Conservation (phyloP, 768 basidiomycete species). For the Suillus discolor region DNA sequence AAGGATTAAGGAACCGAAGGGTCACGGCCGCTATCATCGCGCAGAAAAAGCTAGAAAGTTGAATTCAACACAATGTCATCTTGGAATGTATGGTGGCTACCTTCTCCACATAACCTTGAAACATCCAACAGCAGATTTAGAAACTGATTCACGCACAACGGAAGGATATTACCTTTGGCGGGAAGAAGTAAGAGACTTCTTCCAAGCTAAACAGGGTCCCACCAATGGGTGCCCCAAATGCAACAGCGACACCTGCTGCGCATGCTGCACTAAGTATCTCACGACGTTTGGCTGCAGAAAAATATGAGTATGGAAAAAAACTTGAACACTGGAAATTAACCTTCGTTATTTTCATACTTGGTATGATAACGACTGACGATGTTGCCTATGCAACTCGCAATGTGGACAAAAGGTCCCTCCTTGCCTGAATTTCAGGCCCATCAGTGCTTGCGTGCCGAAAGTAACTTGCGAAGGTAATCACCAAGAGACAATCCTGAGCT, state of each 20-base stretch:
- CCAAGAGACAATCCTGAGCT: conserved; percentile 91
- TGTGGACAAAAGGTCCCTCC: conserved; percentile 87
- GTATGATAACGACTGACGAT: conserved; percentile 82
- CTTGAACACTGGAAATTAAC: conserved; percentile 37
- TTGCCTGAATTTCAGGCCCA: conserved; percentile 43
- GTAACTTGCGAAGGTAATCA: conserved; percentile 22
- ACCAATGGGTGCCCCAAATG: conserved; percentile 96
- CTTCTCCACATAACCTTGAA: conserved; percentile 89
- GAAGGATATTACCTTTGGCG: conserved; percentile 67
- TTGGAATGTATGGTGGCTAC: conserved; percentile 40
- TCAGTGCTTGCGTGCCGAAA: neutral
- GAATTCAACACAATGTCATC: conserved; percentile 31
- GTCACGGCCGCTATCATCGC: conserved; percentile 98
- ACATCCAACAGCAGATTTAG: neutral
- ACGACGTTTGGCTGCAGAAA: conserved; percentile 74
- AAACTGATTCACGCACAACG: neutral
- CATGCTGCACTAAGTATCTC: conserved; percentile 96
- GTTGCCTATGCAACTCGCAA: conserved; percentile 91
- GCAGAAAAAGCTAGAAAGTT: conserved; percentile 83
- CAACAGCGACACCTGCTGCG: conserved; percentile 96
- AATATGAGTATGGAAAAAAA: neutral
- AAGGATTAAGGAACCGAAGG: conserved; percentile 89
- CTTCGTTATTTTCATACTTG: conserved; percentile 97
- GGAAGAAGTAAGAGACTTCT: conserved; percentile 97
- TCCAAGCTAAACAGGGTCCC: conserved; percentile 92